Base-by-base conservation (phyloP, 805 yeast genomes). In the Danielia oregonensis region DNA sequence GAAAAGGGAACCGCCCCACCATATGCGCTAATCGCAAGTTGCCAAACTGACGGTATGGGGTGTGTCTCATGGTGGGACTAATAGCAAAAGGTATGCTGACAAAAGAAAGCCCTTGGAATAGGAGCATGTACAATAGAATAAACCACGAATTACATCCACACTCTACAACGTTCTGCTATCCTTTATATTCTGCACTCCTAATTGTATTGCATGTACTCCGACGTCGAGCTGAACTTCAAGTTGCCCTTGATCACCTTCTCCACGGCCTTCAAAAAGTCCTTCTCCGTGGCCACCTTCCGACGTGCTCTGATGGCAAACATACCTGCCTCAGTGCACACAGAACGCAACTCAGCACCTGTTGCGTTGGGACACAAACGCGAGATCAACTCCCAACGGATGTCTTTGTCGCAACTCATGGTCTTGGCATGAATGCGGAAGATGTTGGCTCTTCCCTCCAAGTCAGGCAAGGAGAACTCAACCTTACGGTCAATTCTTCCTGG, bases 401-500 rank as follows among this genome's bases (percentile, higher is more conserved):
- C 95, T 57, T 96, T 82, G 63, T 93, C 99, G 46, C 89, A 93
- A 49, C 96, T 84, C 98, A 93, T 93, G 33, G 96, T 82, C 65
- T 93, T 93, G 14, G 97, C 83, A 62, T 93, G 99, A 54, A 93
- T 93, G 57, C 97, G 78, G 75, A 93, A 88, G 52, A 93, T 93
- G 59, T 93, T 91, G 25, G 98, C 97, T 48, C 99, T 79, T 31
- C 98, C 99, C 59, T 93, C 98, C 46, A 93, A 70, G 57, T 93
- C 98, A 2, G 99, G 98, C 51, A 93, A 68, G 6, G 95, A 83
- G 58, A 93, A 93, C 64, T 93, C 99, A 23, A 93, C 98, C 64
- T 91, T 93, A 65, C 99, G 84, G 67, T 93, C 99, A 52, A 93
- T 91, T 75, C 99, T 83, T 30, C 99, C 99, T 3, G 99, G 98